phyloP scores from a whole-genome alignment of 2,329 filamentous ascomycete genomes.

The Neofusicoccum sp. region DNA sequence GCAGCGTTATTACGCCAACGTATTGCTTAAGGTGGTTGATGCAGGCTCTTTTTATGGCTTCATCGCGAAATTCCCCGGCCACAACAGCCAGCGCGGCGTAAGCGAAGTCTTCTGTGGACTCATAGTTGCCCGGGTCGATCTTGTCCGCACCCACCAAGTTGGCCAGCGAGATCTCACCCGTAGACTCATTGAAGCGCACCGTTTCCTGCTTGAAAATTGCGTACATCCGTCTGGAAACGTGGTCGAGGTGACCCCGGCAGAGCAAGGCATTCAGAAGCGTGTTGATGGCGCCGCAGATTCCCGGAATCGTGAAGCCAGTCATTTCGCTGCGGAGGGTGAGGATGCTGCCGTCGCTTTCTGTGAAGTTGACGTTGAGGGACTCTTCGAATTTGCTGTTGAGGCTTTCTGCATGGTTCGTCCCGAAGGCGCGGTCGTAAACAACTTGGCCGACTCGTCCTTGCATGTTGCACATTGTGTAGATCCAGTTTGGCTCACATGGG shows the following conservation, averaged over 20 bases:
- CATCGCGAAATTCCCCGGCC: constrained; percentile 26
- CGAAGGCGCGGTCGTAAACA: constrained; percentile 23
- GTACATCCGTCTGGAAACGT: not conserved
- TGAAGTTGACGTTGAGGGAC: constrained; percentile 26
- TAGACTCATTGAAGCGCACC: not conserved
- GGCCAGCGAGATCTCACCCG: constrained; percentile 20
- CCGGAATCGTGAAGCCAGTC: constrained; percentile 27
- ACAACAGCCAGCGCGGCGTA: constrained; percentile 22
- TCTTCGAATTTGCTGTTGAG: constrained; percentile 23
- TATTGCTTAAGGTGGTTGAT: constrained; percentile 26
- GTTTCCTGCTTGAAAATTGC: constrained; percentile 22
- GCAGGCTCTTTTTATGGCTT: constrained; percentile 23
- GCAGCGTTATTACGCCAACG: constrained; percentile 23
- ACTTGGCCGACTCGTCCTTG: constrained; percentile 20
- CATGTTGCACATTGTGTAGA: constrained; percentile 27
- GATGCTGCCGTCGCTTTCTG: constrained; percentile 26
- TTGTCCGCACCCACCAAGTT: constrained; percentile 28
- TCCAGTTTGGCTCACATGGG: constrained; percentile 30
- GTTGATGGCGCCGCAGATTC: constrained; percentile 3
- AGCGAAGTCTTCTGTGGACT: constrained; percentile 19
- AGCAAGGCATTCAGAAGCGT: constrained; percentile 22
- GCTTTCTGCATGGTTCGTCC: constrained; percentile 16
- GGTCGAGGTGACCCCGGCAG: constrained; percentile 21
- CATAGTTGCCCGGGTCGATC: constrained; percentile 28
- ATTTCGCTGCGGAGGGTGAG: constrained; percentile 27